A percentile compares a stretch with the other conserved stretches of the same genome.
Conservation (phyloP, 2,329 filamentous ascomycete genomes). For the Davidsoniella virescens region DNA sequence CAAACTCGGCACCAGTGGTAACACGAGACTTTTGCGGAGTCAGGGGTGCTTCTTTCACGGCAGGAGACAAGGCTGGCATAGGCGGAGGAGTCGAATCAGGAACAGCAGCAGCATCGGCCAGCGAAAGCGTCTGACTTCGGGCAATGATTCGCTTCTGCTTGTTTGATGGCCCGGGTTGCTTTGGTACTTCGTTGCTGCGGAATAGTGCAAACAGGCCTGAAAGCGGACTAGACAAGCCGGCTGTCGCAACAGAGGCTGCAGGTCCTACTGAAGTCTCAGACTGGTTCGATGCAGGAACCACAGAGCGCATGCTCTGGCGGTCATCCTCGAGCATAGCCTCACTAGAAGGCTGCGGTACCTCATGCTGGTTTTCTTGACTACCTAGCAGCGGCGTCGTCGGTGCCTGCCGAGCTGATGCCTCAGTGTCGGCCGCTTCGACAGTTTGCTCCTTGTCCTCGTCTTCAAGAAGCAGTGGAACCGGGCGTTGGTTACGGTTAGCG, state of each 20-base stretch:
- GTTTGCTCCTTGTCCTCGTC: conserved; percentile 17
- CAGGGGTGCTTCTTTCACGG: not conserved
- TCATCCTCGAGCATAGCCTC: conserved; percentile 55
- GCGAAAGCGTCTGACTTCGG: conserved; percentile 55
- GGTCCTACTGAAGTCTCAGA: conserved; percentile 9
- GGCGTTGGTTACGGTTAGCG: conserved; percentile 36
- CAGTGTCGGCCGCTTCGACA: too few species aligned
- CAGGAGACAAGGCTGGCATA: conserved; percentile 20
- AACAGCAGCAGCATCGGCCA: not conserved
- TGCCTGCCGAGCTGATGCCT: conserved; percentile 8
- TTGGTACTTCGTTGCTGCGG: conserved; percentile 37
- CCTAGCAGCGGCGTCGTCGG: conserved; percentile 19
- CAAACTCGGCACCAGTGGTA: conserved; percentile 34
- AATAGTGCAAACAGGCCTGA: conserved; percentile 60
- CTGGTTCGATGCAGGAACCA: conserved; percentile 18
- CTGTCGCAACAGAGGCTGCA: conserved; percentile 14
- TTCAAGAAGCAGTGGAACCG: conserved; percentile 29
- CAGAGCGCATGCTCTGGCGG: conserved; percentile 36
- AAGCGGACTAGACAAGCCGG: conserved; percentile 29
- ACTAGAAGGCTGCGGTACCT: conserved; percentile 55
- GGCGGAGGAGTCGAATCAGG: conserved; percentile 16
- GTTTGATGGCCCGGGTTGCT: conserved; percentile 31
- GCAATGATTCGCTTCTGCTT: conserved; percentile 58
- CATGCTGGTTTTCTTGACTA: conserved; percentile 25
- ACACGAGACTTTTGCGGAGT: conserved; percentile 22